Evolutionary conservation across 1,139 yeast species (phyloP).

Genomic region (Zygoascus hellenicus): DNA sequence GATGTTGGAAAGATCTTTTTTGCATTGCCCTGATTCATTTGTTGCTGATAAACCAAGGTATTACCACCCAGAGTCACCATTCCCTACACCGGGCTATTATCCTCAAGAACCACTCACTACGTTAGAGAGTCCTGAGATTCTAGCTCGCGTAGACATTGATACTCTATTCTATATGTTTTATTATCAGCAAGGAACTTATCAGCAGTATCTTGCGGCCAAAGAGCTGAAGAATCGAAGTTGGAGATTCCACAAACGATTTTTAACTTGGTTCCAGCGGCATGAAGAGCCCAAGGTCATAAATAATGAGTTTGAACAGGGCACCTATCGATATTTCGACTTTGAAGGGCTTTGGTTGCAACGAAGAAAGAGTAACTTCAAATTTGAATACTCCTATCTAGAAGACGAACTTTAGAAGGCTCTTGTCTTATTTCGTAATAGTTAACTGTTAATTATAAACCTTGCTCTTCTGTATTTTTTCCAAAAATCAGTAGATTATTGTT

Average conservation of each 20-base stretch:
- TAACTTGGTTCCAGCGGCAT: slow-evolving; percentile 79
- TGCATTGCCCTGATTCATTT: slow-evolving; percentile 89
- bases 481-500: too few species aligned
- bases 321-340: slow-evolving; percentile 81
- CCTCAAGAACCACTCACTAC: slow-evolving; percentile 74
- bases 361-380: slow-evolving; percentile 65
- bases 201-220: slow-evolving; percentile 76
- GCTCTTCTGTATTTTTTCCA: too few species aligned
- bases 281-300: slow-evolving; percentile 48
- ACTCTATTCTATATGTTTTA: slow-evolving; percentile 91
- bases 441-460: too few species aligned
- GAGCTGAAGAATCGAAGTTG: slow-evolving; percentile 82
- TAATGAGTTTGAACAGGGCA: slow-evolving; percentile 45
- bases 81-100: slow-evolving; percentile 84
- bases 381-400: slow-evolving; percentile 42
- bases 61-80: slow-evolving; percentile 78
- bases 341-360: slow-evolving; percentile 86
- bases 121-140: slow-evolving; percentile 40
- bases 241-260: slow-evolving; percentile 70
- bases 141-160: slow-evolving; percentile 75
- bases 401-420: slow-evolving; percentile 32
- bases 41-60: slow-evolving; percentile 83
- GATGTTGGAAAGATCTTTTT: slow-evolving; percentile 61
- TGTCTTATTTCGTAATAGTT: too few species aligned
- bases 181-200: slow-evolving; percentile 63